These are phyloP conservation scores for Plasmodium gonderi DNA, from an alignment of 169 alveolate genomes.

Conservation along the genomic window DNA sequence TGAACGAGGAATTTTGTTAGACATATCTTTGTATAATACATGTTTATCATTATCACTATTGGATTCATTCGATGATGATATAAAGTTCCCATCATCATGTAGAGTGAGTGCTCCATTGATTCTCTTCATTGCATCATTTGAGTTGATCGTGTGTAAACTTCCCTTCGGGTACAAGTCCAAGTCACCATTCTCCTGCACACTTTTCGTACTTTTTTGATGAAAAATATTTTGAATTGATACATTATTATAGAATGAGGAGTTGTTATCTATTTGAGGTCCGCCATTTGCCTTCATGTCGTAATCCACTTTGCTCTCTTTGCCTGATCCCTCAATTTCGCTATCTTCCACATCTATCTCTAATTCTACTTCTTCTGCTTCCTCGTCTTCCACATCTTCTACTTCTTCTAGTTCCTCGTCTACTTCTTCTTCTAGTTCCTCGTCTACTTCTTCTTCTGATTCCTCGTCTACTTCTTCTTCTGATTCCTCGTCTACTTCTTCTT, in stretches of 20 bases:
- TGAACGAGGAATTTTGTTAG: background rate
- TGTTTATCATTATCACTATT: constrained; percentile 1
- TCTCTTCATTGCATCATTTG: background rate
- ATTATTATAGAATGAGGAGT: background rate
- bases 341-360: constrained; percentile 3
- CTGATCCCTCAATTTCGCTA: background rate
- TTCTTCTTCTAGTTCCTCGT: constrained; percentile 81
- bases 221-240: background rate
- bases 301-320: background rate
- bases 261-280: background rate
- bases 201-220: background rate
- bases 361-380: constrained; percentile 8
- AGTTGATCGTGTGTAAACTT: background rate
- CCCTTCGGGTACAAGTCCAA: background rate
- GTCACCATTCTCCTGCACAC: background rate
- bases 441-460: constrained; percentile 87
- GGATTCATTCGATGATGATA: background rate
- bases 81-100: background rate
- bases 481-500: constrained; percentile 47
- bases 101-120: background rate
- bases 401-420: constrained; percentile 85
- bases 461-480: constrained; percentile 87
- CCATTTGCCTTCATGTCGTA: background rate
- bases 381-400: constrained; percentile 70
- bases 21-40: background rate